phyloP scores from a whole-genome alignment of 306 rosid genomes.

The Comarum palustre region DNA sequence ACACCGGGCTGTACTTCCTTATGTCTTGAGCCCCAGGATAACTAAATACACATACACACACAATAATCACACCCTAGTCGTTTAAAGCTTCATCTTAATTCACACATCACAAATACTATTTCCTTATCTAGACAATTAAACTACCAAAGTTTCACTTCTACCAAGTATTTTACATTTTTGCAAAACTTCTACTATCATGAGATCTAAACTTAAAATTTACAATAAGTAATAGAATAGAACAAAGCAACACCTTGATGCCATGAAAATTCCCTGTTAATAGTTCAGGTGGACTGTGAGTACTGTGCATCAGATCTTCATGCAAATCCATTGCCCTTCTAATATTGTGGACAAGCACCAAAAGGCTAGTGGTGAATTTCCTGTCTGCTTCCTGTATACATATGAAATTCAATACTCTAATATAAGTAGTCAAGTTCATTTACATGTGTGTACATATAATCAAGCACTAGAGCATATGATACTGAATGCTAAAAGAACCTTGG shows the following conservation, averaged over 20 bases:
- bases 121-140: background rate
- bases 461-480: background rate
- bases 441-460: background rate
- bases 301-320: conserved; percentile 59
- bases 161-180: no score
- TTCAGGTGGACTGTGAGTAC: conserved; percentile 56
- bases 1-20: background rate
- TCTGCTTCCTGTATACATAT: conserved; percentile 55
- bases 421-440: background rate
- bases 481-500: conserved; percentile 49
- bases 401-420: conserved; percentile 7
- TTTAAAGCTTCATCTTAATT: background rate
- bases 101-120: background rate
- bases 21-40: background rate
- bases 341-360: conserved; percentile 55
- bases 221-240: background rate
- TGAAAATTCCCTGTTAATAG: conserved; percentile 64
- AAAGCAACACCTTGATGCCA: conserved; percentile 58
- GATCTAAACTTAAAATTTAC: background rate
- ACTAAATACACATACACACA: background rate
- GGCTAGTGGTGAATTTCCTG: conserved; percentile 49
- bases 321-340: conserved; percentile 58
- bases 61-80: background rate
- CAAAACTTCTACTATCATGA: conserved; percentile 1
- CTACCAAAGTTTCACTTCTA: background rate